Base-by-base conservation (phyloP, 192 early-diverging fungal genomes). In the Backusella luteola region DNA sequence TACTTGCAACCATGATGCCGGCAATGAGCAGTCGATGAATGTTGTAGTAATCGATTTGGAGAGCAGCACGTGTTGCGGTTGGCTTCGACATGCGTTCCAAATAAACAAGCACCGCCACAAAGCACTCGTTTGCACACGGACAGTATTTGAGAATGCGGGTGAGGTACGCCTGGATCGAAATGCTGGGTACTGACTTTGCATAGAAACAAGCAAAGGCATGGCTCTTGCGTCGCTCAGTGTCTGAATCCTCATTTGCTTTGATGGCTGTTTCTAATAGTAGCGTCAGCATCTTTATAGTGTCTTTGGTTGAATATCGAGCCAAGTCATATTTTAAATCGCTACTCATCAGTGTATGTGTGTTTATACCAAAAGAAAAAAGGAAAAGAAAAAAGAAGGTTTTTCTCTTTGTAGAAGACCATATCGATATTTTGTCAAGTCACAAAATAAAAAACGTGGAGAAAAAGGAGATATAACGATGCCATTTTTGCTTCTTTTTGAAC, bases 11-110 rank as follows among this genome's bases (percentile, higher is more conserved):
- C 88, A 96, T 93, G 69, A 96, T 90, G 26, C 91, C 96, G 8
- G 95, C 86, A 71, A 98, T 97, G 21, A 97, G 83, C 73, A 98
- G 84, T 14, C 97, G 91, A 84, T 98, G 97, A 69, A 98, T 92
- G 73, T 95, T 95, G 79, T 89, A 96, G 26, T 92, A 92, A 82
- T 96, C 92, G 34, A 97, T 89, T 19, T 90, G 85, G 53, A 97
- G 91, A n/a, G 85, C 84, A 35, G 84, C 85, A 70, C 83, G 77
- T 19, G 85, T 76, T 36, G 81, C 67, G 8, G 91, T 88, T 76
- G 91, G 88, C 34, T 88, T 87, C 34, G 87, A 84, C 90, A 98
- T 93, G 34, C 94, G 89, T 74, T 96, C 94, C 81, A 97, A 89
- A 84, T 98, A 97, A n/a, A 97, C 91, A 21, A 98, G 84, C 34